A percentile compares a stretch with the other conserved stretches of the same genome.
These are phyloP conservation scores for Daedalea quercina DNA, from an alignment of 768 basidiomycete species.

Conservation along the genomic window DNA sequence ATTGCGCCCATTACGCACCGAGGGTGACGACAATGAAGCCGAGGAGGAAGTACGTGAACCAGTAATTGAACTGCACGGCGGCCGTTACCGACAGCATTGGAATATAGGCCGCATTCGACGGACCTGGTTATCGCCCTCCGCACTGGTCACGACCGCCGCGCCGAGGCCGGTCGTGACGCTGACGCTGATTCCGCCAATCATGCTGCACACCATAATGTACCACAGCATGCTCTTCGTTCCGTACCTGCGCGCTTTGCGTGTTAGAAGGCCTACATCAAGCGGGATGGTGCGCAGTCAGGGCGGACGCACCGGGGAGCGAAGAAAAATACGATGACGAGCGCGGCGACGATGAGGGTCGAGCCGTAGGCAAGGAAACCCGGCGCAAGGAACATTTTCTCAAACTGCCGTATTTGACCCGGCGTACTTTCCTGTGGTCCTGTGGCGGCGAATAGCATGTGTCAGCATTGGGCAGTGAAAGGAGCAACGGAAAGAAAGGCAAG, in stretches of 20 bases:
- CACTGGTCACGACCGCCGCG: constrained; percentile 79
- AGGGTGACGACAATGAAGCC: constrained; percentile 81
- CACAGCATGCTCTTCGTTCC: constrained; percentile 92
- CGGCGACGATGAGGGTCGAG: constrained; percentile 53
- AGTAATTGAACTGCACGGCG: constrained; percentile 66
- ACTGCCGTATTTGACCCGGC: constrained; percentile 61
- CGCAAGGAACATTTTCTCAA: constrained; percentile 74
- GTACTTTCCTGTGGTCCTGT: constrained; percentile 64
- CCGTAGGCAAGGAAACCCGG: constrained; percentile 76
- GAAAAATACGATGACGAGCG: constrained; percentile 72
- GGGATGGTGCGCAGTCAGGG: too few relatives aligned
- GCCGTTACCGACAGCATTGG: neutral
- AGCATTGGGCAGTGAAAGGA: neutral
- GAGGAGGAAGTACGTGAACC: constrained; percentile 88
- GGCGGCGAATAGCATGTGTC: neutral
- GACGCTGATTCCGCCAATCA: constrained; percentile 94
- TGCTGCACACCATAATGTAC: constrained; percentile 91
- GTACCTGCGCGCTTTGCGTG: too few relatives aligned
- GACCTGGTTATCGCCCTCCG: constrained; percentile 73
- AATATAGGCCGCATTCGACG: constrained; percentile 11
- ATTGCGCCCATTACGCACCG: constrained; percentile 34
- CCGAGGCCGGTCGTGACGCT: constrained; percentile 94
- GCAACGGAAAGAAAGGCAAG: too few relatives aligned
- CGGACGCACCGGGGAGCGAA: constrained; percentile 68
- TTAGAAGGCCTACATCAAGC: neutral